Base-by-base conservation (phyloP, 768 basidiomycete genomes). In the Tulasnella sp. region DNA sequence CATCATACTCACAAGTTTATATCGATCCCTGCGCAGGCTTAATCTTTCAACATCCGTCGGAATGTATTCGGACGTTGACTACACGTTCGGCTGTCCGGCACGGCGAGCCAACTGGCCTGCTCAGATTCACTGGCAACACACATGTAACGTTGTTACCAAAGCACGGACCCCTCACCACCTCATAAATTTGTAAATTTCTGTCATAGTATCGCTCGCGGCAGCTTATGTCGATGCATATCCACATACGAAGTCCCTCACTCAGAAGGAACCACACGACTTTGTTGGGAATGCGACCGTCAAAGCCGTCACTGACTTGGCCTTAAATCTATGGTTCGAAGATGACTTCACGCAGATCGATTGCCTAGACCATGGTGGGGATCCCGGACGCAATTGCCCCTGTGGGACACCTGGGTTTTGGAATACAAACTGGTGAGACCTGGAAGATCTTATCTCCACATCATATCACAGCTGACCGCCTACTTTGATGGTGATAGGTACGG, bases 21-120 rank as follows among this genome's bases (percentile, higher is more conserved):
- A 34, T 38, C 10, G n/a, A n/a, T 19, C 30, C 19, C 19, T 59
- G 49, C 7, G 17, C 29, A 62, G 61, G 63, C 24, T 68, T 5
- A 4, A 42, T 4, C 58, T 31, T 1, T 61, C 60, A 24, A 53
- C 50, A 19, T 44, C 42, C 4, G 60, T 65, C 34, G 67, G 66
- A 4, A 65, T 61, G 10, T 69, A 65, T 65, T 29, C 71, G 2
- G 71, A 75, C 45, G 72, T 86, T 17, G 76, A 85, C 64, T 84
- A 84, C 63, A 75, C 79, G 0, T 73, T 80, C 21, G 84, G 84
- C 5, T 85, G 84, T 62, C 66, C 68, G 43, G 84, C 81, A 4
- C 76, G 75, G 56, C 73, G 78, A 10, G 83, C 83, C 4, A 85
- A 82, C 63, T 85, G 84, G 84, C 83, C 82, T 8, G 83, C 83